These are phyloP conservation scores for Apophysomyces sp. DNA, from an alignment of 371 early-diverging fungal genomes.

Conservation along the genomic window DNA sequence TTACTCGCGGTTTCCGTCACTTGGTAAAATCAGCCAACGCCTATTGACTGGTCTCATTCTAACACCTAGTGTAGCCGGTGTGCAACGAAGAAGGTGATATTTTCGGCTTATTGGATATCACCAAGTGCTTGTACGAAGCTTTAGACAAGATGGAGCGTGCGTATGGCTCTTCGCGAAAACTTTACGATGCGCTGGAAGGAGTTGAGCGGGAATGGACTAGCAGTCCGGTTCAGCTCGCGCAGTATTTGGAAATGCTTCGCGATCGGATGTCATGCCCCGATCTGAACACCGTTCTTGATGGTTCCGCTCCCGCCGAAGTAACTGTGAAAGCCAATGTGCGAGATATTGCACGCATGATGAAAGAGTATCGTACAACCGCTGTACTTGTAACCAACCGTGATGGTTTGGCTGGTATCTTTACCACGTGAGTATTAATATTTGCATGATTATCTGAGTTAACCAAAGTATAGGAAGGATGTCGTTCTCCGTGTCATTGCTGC, in stretches of 20 bases:
- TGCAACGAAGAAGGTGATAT: constrained; percentile 85
- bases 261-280: constrained; percentile 89
- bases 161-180: constrained; percentile 77
- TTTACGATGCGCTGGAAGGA: constrained; percentile 87
- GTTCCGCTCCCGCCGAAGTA: constrained; percentile 74
- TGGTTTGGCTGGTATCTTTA: constrained; percentile 87
- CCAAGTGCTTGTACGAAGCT: constrained; percentile 91
- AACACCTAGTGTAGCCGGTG: constrained; percentile 31
- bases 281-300: constrained; percentile 76
- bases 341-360: constrained; percentile 91
- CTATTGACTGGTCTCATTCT: neutral
- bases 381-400: constrained; percentile 82
- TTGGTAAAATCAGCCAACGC: constrained; percentile 50
- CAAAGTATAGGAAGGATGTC: constrained; percentile 62
- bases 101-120: constrained; percentile 92
- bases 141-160: constrained; percentile 90
- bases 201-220: constrained; percentile 74
- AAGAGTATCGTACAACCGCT: constrained; percentile 83
- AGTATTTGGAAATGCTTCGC: constrained; percentile 71
- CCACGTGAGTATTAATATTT: constrained; percentile 43
- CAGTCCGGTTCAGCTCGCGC: constrained; percentile 47
- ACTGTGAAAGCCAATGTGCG: constrained; percentile 78
- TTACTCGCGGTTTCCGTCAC: constrained; percentile 90
- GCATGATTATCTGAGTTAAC: neutral
- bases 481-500: constrained; percentile 93